Evolutionary conservation across 2,329 filamentous ascomycete species (phyloP).

Genomic region (Colletotrichum sp.): DNA sequence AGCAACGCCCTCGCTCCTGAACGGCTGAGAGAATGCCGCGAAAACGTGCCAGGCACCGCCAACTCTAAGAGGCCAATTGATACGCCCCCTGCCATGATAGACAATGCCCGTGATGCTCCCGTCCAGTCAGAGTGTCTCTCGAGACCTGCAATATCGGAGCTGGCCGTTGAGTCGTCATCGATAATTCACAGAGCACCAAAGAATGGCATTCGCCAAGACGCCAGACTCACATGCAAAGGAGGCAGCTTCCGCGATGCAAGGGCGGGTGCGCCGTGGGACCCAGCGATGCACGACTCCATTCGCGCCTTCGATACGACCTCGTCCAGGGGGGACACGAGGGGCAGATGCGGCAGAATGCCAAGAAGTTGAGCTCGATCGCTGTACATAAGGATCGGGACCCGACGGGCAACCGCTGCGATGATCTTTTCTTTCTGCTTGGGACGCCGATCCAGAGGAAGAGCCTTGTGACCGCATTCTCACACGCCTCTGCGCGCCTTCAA

Average conservation of each 20-base stretch:
- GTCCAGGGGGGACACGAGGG: neutral
- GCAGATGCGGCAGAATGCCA: neutral
- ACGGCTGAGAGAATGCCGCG: neutral
- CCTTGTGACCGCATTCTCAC: neutral
- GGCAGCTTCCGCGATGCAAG: slow-evolving; percentile 12
- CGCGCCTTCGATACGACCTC: neutral
- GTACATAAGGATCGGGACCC: neutral
- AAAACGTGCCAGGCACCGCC: slow-evolving; percentile 24
- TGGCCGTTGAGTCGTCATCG: slow-evolving; percentile 8
- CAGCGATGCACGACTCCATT: neutral
- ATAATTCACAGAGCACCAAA: neutral
- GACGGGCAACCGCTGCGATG: neutral
- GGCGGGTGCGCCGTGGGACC: slow-evolving; percentile 8
- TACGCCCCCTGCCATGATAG: slow-evolving; percentile 19
- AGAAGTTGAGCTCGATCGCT: neutral
- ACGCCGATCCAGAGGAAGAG: slow-evolving; percentile 5
- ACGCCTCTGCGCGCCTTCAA: neutral
- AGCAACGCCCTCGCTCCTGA: neutral
- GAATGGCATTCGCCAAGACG: neutral
- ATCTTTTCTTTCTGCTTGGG: slow-evolving; percentile 2
- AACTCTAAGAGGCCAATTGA: slow-evolving; percentile 24
- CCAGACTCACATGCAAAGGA: slow-evolving; percentile 4
- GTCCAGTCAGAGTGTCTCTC: slow-evolving; percentile 7
- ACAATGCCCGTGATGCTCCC: neutral
- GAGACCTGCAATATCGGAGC: slow-evolving; percentile 5